A percentile compares a stretch with the other conserved stretches of the same genome.
These are phyloP conservation scores for Solanum virginianum DNA, from an alignment of 257 asterid genomes.

Conservation along the genomic window DNA sequence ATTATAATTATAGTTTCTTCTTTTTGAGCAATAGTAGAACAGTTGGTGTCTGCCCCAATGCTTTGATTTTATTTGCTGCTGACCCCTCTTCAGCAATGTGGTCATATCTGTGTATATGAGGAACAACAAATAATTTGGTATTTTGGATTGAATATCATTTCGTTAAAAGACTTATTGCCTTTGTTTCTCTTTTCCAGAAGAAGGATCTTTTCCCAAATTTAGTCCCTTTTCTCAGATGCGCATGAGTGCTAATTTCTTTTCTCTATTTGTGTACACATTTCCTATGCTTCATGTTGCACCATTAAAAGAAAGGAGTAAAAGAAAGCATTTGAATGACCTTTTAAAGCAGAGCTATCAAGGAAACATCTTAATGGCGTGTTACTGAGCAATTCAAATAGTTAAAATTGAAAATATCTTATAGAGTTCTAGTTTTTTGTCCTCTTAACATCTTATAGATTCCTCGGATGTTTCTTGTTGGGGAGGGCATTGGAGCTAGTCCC, in stretches of 20 bases:
- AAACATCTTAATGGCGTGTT: neutral
- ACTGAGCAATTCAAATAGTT: too few relatives aligned
- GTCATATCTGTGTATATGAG: neutral
- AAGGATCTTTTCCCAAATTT: neutral
- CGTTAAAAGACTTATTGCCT: neutral
- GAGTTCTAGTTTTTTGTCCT: too few relatives aligned
- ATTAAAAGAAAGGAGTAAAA: neutral
- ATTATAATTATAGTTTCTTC: neutral
- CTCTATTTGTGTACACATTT: neutral
- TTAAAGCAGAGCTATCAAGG: neutral
- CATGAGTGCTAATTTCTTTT: neutral
- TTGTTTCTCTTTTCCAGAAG: neutral
- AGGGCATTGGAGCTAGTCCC: too few relatives aligned
- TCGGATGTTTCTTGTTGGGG: too few relatives aligned
- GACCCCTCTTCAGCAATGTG: neutral
- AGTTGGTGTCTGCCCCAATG: neutral
- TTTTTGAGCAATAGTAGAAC: neutral
- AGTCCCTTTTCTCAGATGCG: neutral
- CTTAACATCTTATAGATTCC: too few relatives aligned
- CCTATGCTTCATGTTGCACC: neutral
- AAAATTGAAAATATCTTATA: too few relatives aligned
- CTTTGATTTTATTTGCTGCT: neutral
- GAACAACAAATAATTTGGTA: neutral
- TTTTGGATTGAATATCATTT: neutral
- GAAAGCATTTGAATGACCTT: neutral